Evolutionary conservation across 345 rosid species (phyloP).

Genomic region (Acer saccharum): DNA sequence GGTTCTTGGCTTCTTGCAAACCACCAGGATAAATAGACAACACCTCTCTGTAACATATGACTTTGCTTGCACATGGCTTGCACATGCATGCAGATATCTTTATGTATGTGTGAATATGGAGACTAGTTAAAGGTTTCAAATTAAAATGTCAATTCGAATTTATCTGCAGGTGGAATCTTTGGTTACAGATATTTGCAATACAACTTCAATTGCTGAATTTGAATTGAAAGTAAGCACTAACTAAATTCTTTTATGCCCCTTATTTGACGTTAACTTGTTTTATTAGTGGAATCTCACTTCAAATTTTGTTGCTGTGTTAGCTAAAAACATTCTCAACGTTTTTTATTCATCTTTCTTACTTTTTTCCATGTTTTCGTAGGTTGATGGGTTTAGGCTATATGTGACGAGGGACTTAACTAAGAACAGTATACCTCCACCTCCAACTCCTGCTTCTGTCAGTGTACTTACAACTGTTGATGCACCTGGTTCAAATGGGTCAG

Average conservation of each 20-base stretch:
- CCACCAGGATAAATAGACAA: neutral
- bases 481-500: conserved; percentile 47
- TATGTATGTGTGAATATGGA: neutral
- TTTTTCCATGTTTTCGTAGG: conserved; percentile 40
- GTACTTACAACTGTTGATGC: conserved; percentile 23
- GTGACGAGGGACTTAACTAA: conserved; percentile 52
- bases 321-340: neutral
- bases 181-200: conserved; percentile 58
- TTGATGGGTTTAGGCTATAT: conserved; percentile 71
- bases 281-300: conserved; percentile 11
- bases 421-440: conserved; percentile 41
- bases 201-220: conserved; percentile 75
- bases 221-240: conserved; percentile 69
- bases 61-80: conserved; percentile 2
- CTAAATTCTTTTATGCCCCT: neutral
- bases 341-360: neutral
- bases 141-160: conserved; percentile 4
- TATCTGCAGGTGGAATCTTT: conserved; percentile 69
- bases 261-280: conserved; percentile 4
- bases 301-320: conserved; percentile 1
- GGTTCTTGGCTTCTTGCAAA: neutral
- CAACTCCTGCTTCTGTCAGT: conserved; percentile 37
- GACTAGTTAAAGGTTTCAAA: conserved; percentile 8
- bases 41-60: neutral
- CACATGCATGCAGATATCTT: neutral